Evolutionary conservation across 169 alveolate species (phyloP).

Genomic region (Cryptosporidium bovis): DNA sequence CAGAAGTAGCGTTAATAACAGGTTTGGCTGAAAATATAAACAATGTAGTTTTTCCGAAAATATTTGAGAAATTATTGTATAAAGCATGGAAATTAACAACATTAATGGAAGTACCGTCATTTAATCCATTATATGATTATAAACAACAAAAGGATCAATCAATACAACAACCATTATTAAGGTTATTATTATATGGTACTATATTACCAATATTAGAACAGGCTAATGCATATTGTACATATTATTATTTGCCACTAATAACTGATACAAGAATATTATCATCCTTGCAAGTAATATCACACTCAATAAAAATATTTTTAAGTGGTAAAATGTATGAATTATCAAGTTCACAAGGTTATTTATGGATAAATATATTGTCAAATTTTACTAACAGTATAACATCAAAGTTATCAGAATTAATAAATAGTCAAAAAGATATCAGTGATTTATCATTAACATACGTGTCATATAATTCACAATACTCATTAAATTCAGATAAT

Average conservation of each 20-base stretch:
- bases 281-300: conserved; percentile 23
- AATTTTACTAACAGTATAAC: conserved; percentile 7
- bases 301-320: conserved; percentile 22
- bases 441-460: conserved; percentile 37
- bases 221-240: conserved; percentile 52
- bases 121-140: conserved; percentile 32
- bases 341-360: conserved; percentile 11
- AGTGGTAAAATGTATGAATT: conserved; percentile 10
- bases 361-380: conserved; percentile 24
- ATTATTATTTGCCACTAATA: conserved; percentile 32
- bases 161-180: conserved; percentile 31
- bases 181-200: conserved; percentile 29
- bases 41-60: conserved; percentile 28
- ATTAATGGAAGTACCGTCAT: conserved; percentile 23
- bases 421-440: conserved; percentile 32
- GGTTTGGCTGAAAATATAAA: conserved; percentile 52
- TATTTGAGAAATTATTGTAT: conserved; percentile 26
- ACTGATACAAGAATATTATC: conserved; percentile 30
- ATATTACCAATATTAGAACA: conserved; percentile 41
- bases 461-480: conserved; percentile 42
- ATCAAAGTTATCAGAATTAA: conserved; percentile 19
- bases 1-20: conserved; percentile 27
- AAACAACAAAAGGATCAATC: conserved; percentile 39
- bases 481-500: conserved; percentile 29
- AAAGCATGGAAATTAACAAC: conserved; percentile 33